These are phyloP conservation scores for Chaetomiaceae sp. DNA, from an alignment of 2,329 filamentous ascomycete species.

Conservation along the genomic window DNA sequence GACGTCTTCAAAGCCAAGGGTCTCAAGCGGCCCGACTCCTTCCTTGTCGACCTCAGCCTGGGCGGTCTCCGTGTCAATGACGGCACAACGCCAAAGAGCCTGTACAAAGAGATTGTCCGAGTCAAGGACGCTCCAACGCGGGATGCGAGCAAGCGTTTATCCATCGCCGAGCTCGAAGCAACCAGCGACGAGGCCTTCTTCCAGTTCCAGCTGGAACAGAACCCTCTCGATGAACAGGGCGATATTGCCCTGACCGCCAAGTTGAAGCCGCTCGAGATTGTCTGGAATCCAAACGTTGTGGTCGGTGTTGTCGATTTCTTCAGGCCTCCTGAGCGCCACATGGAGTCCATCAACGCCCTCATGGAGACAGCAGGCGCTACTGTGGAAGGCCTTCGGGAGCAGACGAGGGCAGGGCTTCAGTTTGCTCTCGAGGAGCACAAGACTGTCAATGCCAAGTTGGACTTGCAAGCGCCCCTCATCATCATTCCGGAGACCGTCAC, in stretches of 20 bases:
- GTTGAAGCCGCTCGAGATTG: conserved; percentile 90
- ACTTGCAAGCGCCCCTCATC: conserved; percentile 91
- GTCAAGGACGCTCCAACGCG: conserved; percentile 77
- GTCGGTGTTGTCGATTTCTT: conserved; percentile 93
- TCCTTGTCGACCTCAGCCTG: conserved; percentile 81
- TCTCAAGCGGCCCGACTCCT: conserved; percentile 83
- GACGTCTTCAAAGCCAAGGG: conserved; percentile 91
- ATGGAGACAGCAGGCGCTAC: conserved; percentile 96
- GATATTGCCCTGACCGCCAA: conserved; percentile 88
- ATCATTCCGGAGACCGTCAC: conserved; percentile 94
- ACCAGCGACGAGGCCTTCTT: conserved; percentile 71
- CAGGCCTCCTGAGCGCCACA: conserved; percentile 89
- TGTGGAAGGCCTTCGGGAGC: conserved; percentile 88
- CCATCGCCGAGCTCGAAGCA: conserved; percentile 50
- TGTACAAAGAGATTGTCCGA: conserved; percentile 91
- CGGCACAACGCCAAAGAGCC: conserved; percentile 83
- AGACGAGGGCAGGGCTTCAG: conserved; percentile 91
- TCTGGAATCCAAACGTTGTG: conserved; percentile 94
- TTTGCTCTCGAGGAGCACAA: conserved; percentile 97
- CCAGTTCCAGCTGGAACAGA: conserved; percentile 86
- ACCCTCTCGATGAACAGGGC: conserved; percentile 86
- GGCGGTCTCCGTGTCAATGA: conserved; percentile 93
- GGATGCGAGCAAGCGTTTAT: conserved; percentile 43
- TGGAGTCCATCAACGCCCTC: conserved; percentile 95
- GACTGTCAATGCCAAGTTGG: conserved; percentile 92